phyloP scores from a whole-genome alignment of 106 monocot species.

The Acanthochlamys bracteata region DNA sequence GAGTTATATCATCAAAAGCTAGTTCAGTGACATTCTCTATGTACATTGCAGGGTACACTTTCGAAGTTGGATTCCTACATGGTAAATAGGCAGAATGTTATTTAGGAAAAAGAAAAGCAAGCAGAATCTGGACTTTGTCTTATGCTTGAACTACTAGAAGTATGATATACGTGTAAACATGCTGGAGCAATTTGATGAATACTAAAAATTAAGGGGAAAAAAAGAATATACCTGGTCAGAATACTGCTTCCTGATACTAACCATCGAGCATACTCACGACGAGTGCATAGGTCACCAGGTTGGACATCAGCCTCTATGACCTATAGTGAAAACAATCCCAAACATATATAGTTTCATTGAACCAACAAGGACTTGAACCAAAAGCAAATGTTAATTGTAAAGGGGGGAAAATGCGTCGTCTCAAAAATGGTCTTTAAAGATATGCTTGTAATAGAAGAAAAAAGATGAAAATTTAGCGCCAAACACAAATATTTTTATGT shows the following conservation, averaged over 20 bases:
- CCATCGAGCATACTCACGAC: slow-evolving; percentile 99
- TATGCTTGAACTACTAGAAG: too few species aligned
- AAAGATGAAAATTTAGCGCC: too few species aligned
- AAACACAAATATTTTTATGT: too few species aligned
- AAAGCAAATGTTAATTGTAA: too few species aligned
- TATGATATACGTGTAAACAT: too few species aligned
- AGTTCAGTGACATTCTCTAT: slow-evolving; percentile 91
- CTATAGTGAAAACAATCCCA: slow-evolving; percentile 21
- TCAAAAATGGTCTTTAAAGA: too few species aligned
- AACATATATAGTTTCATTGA: neutral
- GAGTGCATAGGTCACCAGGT: slow-evolving; percentile 93
- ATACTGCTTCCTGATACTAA: slow-evolving; percentile 73
- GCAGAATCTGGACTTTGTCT: too few species aligned
- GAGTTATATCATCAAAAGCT: slow-evolving; percentile 94
- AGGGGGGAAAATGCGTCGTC: too few species aligned
- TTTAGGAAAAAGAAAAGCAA: neutral
- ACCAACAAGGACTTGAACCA: too few species aligned
- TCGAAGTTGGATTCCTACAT: slow-evolving; percentile 63
- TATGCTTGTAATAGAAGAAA: too few species aligned
- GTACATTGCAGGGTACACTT: slow-evolving; percentile 99
- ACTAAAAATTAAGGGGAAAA: neutral
- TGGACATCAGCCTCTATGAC: slow-evolving; percentile 79
- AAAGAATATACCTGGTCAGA: slow-evolving; percentile 55
- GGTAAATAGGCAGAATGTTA: neutral
- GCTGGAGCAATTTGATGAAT: too few species aligned